A percentile compares a stretch with the other conserved stretches of the same genome.
Conservation (phyloP, 139 green algal genomes). For the Closterium sp. region DNA sequence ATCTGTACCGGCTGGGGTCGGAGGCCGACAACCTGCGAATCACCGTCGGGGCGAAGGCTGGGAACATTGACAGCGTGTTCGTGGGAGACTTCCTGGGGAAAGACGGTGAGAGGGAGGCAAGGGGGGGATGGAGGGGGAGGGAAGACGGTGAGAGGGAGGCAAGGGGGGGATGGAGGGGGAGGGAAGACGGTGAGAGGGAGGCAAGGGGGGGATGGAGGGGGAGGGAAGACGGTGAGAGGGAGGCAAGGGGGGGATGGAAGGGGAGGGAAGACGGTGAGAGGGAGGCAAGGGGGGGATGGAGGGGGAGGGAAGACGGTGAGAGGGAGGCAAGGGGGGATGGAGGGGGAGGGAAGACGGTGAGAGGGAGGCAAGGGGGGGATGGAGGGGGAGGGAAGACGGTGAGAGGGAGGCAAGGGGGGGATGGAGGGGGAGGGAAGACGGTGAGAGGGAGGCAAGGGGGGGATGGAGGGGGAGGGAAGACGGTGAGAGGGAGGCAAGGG, state of each 20-base stretch:
- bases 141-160: background rate
- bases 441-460: background rate
- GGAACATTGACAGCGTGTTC: background rate
- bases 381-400: background rate
- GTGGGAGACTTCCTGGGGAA: slow-evolving; percentile 1
- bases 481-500: no score
- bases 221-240: background rate
- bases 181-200: background rate
- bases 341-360: background rate
- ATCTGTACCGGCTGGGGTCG: background rate
- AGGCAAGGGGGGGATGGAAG: no score
- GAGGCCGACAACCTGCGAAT: background rate
- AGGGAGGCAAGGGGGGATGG: no score
- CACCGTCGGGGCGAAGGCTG: background rate
- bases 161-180: background rate
- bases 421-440: background rate
- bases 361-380: background rate
- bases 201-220: no score
- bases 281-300: background rate
- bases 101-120: background rate
- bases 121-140: background rate
- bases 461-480: no score
- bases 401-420: no score
- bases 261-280: background rate
- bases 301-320: background rate